Evolutionary conservation across 2,329 filamentous ascomycete species (phyloP), one percentile per base, ranked within the genome.

Genomic region (Simplicillium aogashimaense): DNA sequence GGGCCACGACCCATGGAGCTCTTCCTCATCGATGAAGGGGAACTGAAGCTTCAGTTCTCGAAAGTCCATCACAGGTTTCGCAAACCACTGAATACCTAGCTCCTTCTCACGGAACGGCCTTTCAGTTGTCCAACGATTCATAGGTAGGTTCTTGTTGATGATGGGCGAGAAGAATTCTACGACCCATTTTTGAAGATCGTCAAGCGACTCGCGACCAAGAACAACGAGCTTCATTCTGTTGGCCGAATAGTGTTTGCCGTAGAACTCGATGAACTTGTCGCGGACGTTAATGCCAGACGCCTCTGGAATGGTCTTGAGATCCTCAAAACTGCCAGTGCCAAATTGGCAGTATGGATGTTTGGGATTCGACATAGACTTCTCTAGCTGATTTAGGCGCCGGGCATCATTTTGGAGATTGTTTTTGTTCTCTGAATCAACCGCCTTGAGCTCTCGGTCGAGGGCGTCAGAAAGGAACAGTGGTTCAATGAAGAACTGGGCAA

Each of bases 371-470:
- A 92, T 66, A 3, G 82, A 83, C 65, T 94, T 94, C 56, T 86
- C 84, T 18, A 95, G 71, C 62, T 95, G 89, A 53, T 90, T 79
- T 47, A 94, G 65, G n/a, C 89, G 78, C 87, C 89, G 95, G 41
- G 76, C 74, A 54, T 95, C 89, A 57, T 78, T 90, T 63, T 95
- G 89, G 37, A 95, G 67, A 51, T 95, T 95, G 74, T 95, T 95
- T 72, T 95, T 95, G 66, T 95, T 94, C 61, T 95, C 89, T 5
- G 88, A 95, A 55, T 95, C 88, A 14, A 95, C 89, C 1, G 89
- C 89, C 48, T 75, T 80, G 46, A 95, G 69, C 63, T 95, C 89
- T 37, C 89, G 77, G 52, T 95, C 89, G 37, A 95, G 62, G 0
- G 87, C 92, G 48, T 80, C 86, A 40, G 83, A 78, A 8, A 94